Evolutionary conservation across 352 stramenopile species (phyloP), one percentile per base, ranked within the genome.

Genomic region (Phytophthora pistaciae): DNA sequence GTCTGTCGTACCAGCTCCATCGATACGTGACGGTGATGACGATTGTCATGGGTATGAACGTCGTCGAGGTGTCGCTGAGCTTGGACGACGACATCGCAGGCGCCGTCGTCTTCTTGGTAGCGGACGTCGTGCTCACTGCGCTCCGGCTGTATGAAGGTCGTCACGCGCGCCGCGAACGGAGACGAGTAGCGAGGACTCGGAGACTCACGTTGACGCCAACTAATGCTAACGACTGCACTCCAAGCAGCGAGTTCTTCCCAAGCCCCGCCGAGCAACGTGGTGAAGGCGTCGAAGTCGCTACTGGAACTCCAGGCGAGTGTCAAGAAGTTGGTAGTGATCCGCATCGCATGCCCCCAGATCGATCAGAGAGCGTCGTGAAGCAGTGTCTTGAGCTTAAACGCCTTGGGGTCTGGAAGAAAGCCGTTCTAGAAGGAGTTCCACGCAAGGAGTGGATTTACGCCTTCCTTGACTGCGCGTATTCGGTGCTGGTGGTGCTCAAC

Each of bases 11-110:
- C 49, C 72, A 79, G 29, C 67, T 79, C 16, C 72, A 79, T 66
- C 72, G 72, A 50, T 70, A 65, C 14, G 53, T 79, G n/a, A 79
- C 72, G 5, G 56, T 79, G 21, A 53, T 73, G 53, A 79, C 72
- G 23, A 79, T 79, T 56, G 63, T 79, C 11, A 79, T 76, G 72
- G 72, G 72, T 4, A 74, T 73, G 53, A 76, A 67, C 14, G 72
- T 74, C 13, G 36, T 79, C 7, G 63, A 70, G 29, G 53, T 66
- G 20, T 38, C 57, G 64, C 58, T 64, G 14, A 65, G 44, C 50
- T 61, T 79, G 16, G 52, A 74, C 29, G 56, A 74, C 13, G 68
- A 79, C n/a, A 76, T 76, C 21, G 62, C 61, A 33, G 72, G 72
- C 21, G 72, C 72, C 16, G 40, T 76, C 48, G 68, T 76, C 18